Conservation (phyloP, 371 early-diverging fungal genomes). For the Actinomortierella wolfii region DNA sequence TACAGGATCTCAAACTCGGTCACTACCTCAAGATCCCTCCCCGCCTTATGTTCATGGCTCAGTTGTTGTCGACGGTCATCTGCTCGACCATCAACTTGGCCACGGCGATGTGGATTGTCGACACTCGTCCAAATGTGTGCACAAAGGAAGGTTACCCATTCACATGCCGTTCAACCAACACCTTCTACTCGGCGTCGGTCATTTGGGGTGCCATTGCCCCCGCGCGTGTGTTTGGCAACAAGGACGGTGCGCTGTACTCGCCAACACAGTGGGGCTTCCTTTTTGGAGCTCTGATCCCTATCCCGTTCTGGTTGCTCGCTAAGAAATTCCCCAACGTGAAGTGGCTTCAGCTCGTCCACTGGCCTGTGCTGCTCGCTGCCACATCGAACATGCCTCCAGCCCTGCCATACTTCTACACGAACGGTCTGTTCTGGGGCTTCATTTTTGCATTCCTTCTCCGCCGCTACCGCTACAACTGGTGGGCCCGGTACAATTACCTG, state of each 20-base stretch:
- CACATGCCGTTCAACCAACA: constrained; percentile 67
- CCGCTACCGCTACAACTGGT: constrained; percentile 65
- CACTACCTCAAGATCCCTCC: constrained; percentile 76
- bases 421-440: constrained; percentile 67
- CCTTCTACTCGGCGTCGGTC: constrained; percentile 68
- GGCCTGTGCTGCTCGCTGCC: constrained; percentile 69
- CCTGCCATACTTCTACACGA: constrained; percentile 51
- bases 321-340: constrained; percentile 52
- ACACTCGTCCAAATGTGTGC: constrained; percentile 62
- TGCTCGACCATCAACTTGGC: constrained; percentile 65
- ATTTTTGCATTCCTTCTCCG: constrained; percentile 65
- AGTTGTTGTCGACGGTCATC: constrained; percentile 64
- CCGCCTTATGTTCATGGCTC: constrained; percentile 65
- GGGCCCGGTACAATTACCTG: constrained; percentile 71
- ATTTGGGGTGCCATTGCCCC: constrained; percentile 82
- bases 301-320: constrained; percentile 59
- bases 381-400: constrained; percentile 75
- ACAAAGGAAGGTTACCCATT: constrained; percentile 49
- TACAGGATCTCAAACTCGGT: constrained; percentile 68
- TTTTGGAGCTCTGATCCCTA: constrained; percentile 65
- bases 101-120: constrained; percentile 67
- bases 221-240: constrained; percentile 62
- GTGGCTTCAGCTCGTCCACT: constrained; percentile 64
- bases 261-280: constrained; percentile 64
- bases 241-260: constrained; percentile 55